phyloP scores from a whole-genome alignment of 495 filamentous ascomycete species.

The Xeromyces bisporus region DNA sequence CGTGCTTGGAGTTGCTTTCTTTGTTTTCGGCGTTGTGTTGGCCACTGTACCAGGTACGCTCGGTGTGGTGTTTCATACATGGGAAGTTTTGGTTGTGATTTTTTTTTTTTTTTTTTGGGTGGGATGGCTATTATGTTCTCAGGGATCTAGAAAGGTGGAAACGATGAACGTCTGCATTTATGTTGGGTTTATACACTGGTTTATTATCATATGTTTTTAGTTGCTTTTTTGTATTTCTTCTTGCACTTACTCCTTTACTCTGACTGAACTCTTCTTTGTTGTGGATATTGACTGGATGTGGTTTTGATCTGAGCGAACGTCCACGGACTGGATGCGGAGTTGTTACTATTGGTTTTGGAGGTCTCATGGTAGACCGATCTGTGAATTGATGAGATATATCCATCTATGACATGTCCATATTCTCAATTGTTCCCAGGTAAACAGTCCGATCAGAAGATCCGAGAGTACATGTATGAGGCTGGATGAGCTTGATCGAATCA shows the following conservation, averaged over 20 bases:
- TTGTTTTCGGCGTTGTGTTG: constrained; percentile 9
- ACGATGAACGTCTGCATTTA: constrained; percentile 38
- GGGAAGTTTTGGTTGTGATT: too few species aligned
- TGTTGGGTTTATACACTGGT: constrained; percentile 10
- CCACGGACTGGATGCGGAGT: constrained; percentile 30
- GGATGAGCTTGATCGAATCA: constrained; percentile 1
- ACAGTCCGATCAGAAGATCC: too few species aligned
- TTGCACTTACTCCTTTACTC: constrained; percentile 7
- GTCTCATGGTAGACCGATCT: too few species aligned
- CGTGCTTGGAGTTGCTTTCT: constrained; percentile 21
- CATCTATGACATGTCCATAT: too few species aligned
- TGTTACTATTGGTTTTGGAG: constrained; percentile 13
- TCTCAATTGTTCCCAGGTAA: too few species aligned
- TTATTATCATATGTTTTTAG: constrained; percentile 13
- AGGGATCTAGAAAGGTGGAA: constrained; percentile 36
- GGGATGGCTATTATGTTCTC: constrained; percentile 26
- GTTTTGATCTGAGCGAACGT: constrained; percentile 26
- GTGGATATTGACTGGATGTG: constrained; percentile 21
- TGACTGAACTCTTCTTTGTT: constrained; percentile 10
- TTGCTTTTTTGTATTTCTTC: constrained; percentile 8
- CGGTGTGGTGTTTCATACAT: too few species aligned
- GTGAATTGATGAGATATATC: too few species aligned
- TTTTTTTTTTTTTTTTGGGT: constrained; percentile 18
- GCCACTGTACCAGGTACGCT: constrained; percentile 17
- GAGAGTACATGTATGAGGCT: too few species aligned